Evolutionary conservation across 2,329 filamentous ascomycete species (phyloP).

Genomic region (Didymella segeticola): DNA sequence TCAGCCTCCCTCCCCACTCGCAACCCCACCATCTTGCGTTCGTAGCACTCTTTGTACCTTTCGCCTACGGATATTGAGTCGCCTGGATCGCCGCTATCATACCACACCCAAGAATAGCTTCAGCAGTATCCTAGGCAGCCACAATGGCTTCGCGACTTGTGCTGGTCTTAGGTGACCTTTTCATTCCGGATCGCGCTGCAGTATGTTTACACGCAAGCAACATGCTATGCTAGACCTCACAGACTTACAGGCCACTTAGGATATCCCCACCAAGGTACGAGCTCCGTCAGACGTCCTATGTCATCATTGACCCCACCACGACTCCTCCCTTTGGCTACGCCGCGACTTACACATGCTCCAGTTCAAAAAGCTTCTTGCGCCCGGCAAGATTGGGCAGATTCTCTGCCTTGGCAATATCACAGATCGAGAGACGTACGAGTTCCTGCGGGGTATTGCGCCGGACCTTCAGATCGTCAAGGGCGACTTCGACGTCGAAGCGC

Average conservation of each 20-base stretch:
- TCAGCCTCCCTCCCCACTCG: slow-evolving; percentile 8
- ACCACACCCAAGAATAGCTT: neutral
- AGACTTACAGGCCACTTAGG: slow-evolving; percentile 49
- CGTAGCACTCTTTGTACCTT: neutral
- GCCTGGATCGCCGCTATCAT: neutral
- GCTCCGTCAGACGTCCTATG: neutral
- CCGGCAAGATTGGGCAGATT: slow-evolving; percentile 65
- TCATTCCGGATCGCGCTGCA: slow-evolving; percentile 52
- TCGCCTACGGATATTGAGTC: neutral
- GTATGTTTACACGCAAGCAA: slow-evolving; percentile 34
- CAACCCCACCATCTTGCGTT: slow-evolving; percentile 4
- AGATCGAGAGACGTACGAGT: slow-evolving; percentile 63
- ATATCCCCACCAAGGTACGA: slow-evolving; percentile 52
- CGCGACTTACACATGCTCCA: slow-evolving; percentile 23
- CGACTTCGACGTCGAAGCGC: slow-evolving; percentile 73
- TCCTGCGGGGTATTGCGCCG: slow-evolving; percentile 62
- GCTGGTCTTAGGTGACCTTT: slow-evolving; percentile 52
- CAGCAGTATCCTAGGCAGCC: slow-evolving; percentile 6
- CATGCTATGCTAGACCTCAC: slow-evolving; percentile 38
- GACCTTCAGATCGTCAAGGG: slow-evolving; percentile 75
- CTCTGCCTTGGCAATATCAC: slow-evolving; percentile 66
- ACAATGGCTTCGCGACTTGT: slow-evolving; percentile 53
- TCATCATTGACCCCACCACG: neutral
- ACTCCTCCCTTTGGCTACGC: neutral
- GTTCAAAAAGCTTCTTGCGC: slow-evolving; percentile 64